A percentile compares a stretch with the other conserved stretches of the same genome.
These are phyloP conservation scores for Juglanconis juglandina DNA, from an alignment of 2,329 filamentous ascomycete genomes.

Conservation along the genomic window DNA sequence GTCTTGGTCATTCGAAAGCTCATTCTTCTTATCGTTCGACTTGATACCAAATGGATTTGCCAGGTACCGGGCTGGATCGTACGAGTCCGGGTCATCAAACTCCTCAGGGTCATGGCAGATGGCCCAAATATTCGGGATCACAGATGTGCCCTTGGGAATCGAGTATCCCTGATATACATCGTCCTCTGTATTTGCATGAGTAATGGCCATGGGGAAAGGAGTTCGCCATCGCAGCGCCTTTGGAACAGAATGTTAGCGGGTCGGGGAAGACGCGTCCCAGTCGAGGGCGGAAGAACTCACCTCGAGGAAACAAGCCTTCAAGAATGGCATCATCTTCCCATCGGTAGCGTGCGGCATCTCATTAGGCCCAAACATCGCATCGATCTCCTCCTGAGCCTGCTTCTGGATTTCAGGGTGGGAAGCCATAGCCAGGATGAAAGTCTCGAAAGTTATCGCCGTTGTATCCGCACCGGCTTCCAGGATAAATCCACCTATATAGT, in stretches of 20 bases:
- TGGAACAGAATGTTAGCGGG: neutral
- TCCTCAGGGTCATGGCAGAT: constrained; percentile 18
- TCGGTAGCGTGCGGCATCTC: constrained; percentile 13
- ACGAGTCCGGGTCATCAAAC: constrained; percentile 18
- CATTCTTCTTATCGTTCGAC: neutral
- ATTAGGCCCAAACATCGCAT: constrained; percentile 12
- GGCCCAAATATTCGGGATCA: constrained; percentile 19
- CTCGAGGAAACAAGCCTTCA: constrained; percentile 21
- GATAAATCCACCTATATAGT: constrained; percentile 19
- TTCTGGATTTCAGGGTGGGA: constrained; percentile 17
- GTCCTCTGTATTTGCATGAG: constrained; percentile 18
- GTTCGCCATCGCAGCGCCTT: constrained; percentile 21
- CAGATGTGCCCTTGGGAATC: constrained; percentile 16
- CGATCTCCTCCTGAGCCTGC: constrained; percentile 20
- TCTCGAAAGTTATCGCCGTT: constrained; percentile 13
- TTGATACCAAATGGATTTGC: constrained; percentile 13
- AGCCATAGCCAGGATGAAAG: constrained; percentile 18
- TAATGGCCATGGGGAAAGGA: constrained; percentile 13
- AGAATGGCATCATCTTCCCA: constrained; percentile 14
- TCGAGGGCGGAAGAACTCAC: constrained; percentile 3
- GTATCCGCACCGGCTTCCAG: constrained; percentile 22
- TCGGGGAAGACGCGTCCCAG: neutral
- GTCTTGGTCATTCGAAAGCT: neutral
- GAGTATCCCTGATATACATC: constrained; percentile 17
- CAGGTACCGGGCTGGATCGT: constrained; percentile 19